Evolutionary conservation across 768 basidiomycete species (phyloP).

Genomic region (Infundibulicybe gibba): DNA sequence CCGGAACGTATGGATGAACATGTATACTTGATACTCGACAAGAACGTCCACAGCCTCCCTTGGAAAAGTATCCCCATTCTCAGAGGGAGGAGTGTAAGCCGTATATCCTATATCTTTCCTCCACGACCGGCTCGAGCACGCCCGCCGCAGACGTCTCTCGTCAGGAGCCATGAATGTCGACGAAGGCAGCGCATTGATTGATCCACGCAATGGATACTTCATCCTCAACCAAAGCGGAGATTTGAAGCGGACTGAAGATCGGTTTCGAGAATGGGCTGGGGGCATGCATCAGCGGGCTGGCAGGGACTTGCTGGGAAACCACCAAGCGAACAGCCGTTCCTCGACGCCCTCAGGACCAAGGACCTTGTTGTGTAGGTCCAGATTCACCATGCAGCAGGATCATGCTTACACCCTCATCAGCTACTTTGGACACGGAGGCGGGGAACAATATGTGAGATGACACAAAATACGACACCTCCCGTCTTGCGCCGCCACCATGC

Average conservation of each 20-base stretch:
- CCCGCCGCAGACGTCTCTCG: slow-evolving; percentile 34
- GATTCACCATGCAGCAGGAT: background rate
- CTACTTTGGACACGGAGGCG: slow-evolving; percentile 97
- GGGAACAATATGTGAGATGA: slow-evolving; percentile 89
- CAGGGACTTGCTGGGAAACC: slow-evolving; percentile 70
- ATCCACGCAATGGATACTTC: slow-evolving; percentile 72
- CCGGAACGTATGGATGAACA: slow-evolving; percentile 52
- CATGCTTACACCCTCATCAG: slow-evolving; percentile 34
- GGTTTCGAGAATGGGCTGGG: slow-evolving; percentile 76
- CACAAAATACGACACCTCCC: slow-evolving; percentile 79
- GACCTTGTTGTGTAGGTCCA: slow-evolving; percentile 85
- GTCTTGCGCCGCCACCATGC: slow-evolving; percentile 90
- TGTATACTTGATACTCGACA: slow-evolving; percentile 86
- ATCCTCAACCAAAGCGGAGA: slow-evolving; percentile 94
- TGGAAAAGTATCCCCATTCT: slow-evolving; percentile 92
- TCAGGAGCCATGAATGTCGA: slow-evolving; percentile 23
- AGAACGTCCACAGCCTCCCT: slow-evolving; percentile 82
- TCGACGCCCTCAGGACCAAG: slow-evolving; percentile 62
- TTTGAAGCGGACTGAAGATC: slow-evolving; percentile 74
- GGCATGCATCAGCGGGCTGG: slow-evolving; percentile 81
- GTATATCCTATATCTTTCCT: slow-evolving; percentile 90
- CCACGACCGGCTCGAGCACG: slow-evolving; percentile 72
- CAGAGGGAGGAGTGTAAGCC: slow-evolving; percentile 80
- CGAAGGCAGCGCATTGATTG: slow-evolving; percentile 45
- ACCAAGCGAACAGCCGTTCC: slow-evolving; percentile 83